Evolutionary conservation across 2,329 filamentous ascomycete species (phyloP), one percentile per base, ranked within the genome.

Genomic region (Ramichloridium luteum): DNA sequence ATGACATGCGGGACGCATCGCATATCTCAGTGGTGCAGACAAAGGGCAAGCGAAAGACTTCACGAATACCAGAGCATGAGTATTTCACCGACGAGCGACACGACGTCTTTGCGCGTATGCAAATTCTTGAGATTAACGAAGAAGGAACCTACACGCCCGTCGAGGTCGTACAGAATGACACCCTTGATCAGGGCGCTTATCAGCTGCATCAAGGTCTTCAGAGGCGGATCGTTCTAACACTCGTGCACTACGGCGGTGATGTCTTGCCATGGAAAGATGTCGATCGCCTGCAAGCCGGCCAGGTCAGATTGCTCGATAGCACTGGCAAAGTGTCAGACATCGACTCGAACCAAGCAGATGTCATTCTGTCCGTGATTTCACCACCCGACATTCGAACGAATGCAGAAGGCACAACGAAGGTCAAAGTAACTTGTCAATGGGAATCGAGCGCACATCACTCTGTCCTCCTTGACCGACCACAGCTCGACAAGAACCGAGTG

Each of bases 161-260:
- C 3, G 90, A 98, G 49, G 88, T 96, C 4, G 73, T 90, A 3
- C 88, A 96, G 56, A 79, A 71, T 12, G 82, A 70, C 53, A 80
- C 84, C 45, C 67, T 86, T 23, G 90, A 98, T 49, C 65, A 69
- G n/a, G 90, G 90, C 5, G 82, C 84, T 1, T 96, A 92, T 53
- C 90, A 98, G 54, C 68, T 98, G 17, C 90, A 94, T 49, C 90
- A 98, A 58, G 90, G 90, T 14, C 62, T 98, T 30, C 90, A 98
- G 55, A 72, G 90, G 32, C 76, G 90, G 1, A 76, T 98, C 31
- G 75, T 82, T 5, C 74, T 98, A 51, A 85, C 80, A 39, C 65
- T 98, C n/a, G 84, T 81, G 0, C 86, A 96, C 51, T 92, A 79
- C 50, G 92, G 86, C 4, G 86, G 85, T 11, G 82, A 93, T 41